Conservation (phyloP, 805 yeast genomes). For the Metschnikowia arizonensis region DNA sequence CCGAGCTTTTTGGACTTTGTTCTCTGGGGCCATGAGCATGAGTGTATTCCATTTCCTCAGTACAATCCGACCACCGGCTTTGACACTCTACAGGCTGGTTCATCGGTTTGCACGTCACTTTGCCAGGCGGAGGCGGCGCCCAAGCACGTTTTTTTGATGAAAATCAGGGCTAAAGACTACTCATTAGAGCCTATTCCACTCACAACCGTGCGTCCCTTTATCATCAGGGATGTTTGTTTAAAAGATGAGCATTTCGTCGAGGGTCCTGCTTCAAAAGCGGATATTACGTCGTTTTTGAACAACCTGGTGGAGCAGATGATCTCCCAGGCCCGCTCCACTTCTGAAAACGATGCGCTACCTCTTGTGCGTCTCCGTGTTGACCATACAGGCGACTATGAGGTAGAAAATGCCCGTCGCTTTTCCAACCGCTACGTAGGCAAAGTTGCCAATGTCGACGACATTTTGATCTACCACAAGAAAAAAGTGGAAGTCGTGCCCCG, state of each 20-base stretch:
- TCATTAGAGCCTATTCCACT: slow-evolving; percentile 58
- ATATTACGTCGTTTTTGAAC: slow-evolving; percentile 56
- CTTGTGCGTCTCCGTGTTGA: slow-evolving; percentile 79
- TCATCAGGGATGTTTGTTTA: slow-evolving; percentile 62
- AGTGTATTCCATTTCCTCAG: slow-evolving; percentile 71
- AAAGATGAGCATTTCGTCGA: slow-evolving; percentile 52
- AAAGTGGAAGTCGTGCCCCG: slow-evolving; percentile 20
- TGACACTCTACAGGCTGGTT: slow-evolving; percentile 85
- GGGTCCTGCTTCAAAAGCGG: slow-evolving; percentile 54
- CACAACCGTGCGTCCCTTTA: slow-evolving; percentile 76
- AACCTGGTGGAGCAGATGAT: slow-evolving; percentile 67
- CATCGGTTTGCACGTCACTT: slow-evolving; percentile 87
- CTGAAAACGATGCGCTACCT: slow-evolving; percentile 45
- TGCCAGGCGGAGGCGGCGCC: slow-evolving; percentile 77
- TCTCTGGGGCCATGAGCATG: slow-evolving; percentile 98
- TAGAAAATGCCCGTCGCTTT: slow-evolving; percentile 85
- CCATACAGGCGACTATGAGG: slow-evolving; percentile 85
- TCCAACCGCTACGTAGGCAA: slow-evolving; percentile 86
- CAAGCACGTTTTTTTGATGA: slow-evolving; percentile 71
- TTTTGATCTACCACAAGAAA: slow-evolving; percentile 64
- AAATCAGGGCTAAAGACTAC: slow-evolving; percentile 54
- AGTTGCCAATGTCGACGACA: slow-evolving; percentile 89
- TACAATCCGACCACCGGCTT: slow-evolving; percentile 60
- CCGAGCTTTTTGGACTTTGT: slow-evolving; percentile 81
- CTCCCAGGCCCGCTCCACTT: slow-evolving; percentile 39